These are phyloP conservation scores for Coemansia sp. DNA, from an alignment of 192 early-diverging fungal genomes.

Conservation along the genomic window DNA sequence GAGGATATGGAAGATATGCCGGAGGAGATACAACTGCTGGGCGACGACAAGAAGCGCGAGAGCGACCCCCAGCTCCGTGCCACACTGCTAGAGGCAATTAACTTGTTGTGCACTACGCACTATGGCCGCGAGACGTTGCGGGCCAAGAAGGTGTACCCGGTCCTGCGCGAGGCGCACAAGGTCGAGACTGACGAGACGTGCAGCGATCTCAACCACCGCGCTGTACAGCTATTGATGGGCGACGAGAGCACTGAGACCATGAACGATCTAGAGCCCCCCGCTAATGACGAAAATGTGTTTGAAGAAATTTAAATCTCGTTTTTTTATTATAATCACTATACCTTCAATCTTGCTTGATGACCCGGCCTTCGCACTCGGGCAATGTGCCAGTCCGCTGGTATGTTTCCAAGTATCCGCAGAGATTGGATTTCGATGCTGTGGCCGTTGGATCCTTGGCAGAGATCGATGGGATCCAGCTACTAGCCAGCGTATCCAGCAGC, in stretches of 20 bases:
- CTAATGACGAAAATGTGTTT: conserved; percentile 20
- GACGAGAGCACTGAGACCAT: conserved; percentile 62
- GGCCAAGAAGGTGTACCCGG: conserved; percentile 77
- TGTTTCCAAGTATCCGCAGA: conserved; percentile 76
- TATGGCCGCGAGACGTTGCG: conserved; percentile 80
- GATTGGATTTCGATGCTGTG: conserved; percentile 65
- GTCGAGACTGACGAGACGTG: conserved; percentile 72
- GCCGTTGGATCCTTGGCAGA: conserved; percentile 66
- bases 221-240: conserved; percentile 86
- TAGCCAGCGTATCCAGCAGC: conserved; percentile 58
- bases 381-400: conserved; percentile 72
- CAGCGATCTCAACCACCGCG: conserved; percentile 67
- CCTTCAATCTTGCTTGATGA: conserved; percentile 20
- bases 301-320: conserved; percentile 36
- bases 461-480: conserved; percentile 67
- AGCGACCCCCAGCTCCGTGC: conserved; percentile 68
- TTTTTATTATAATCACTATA: conserved; percentile 1
- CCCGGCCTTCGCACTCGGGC: conserved; percentile 74
- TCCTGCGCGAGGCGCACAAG: conserved; percentile 82
- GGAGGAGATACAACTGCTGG: conserved; percentile 87
- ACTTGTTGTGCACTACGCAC: conserved; percentile 75
- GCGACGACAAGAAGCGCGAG: conserved; percentile 83
- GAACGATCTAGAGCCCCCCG: conserved; percentile 33
- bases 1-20: conserved; percentile 95
- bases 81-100: conserved; percentile 77